A percentile compares a stretch with the other conserved stretches of the same genome.
phyloP scores from a whole-genome alignment of 257 asterid genomes.

The Haberlea rhodopensis region DNA sequence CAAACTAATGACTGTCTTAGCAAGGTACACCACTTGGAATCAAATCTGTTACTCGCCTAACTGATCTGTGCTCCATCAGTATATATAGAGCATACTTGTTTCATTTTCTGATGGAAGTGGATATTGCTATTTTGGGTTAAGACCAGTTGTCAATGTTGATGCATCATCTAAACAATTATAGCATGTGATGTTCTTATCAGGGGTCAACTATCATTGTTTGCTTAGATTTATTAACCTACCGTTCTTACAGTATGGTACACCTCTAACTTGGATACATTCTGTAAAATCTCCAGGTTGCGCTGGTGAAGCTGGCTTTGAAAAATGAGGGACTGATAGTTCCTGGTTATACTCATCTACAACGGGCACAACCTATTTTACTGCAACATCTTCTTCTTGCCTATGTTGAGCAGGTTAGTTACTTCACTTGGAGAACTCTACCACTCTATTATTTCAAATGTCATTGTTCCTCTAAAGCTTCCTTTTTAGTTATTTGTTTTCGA shows the following conservation, averaged over 20 bases:
- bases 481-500: no score
- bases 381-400: conserved; percentile 95
- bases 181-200: background rate
- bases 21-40: background rate
- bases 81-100: background rate
- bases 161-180: no score
- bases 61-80: conserved; percentile 9
- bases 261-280: conserved; percentile 13
- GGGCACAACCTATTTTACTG: conserved; percentile 96
- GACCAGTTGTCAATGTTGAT: no score
- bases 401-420: conserved; percentile 71
- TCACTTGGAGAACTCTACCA: background rate
- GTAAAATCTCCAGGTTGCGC: conserved; percentile 44
- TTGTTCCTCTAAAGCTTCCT: background rate
- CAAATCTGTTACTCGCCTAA: conserved; percentile 2
- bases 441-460: background rate
- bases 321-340: conserved; percentile 87
- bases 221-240: background rate
- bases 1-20: background rate
- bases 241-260: background rate
- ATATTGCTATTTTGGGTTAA: no score
- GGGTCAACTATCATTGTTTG: background rate
- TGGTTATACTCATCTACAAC: conserved; percentile 94
- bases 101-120: no score
- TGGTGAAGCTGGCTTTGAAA: conserved; percentile 70